Conservation (phyloP, 1,284 basidiomycete species). For the Caloboletus firmus region DNA sequence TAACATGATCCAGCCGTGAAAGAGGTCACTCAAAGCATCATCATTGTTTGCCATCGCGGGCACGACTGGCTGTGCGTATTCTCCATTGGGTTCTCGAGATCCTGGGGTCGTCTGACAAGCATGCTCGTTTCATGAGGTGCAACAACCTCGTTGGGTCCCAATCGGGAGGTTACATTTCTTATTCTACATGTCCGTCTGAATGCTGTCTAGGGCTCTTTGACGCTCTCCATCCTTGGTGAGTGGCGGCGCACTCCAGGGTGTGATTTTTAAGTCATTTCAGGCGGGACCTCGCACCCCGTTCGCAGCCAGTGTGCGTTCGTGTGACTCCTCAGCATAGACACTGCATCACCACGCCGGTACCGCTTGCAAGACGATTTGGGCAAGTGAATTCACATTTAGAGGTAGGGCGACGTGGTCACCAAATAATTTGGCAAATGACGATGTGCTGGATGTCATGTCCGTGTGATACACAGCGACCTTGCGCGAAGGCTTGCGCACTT, state of each 20-base stretch:
- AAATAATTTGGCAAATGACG: slow-evolving; percentile 1
- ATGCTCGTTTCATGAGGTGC: slow-evolving; percentile 23
- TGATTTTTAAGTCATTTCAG: slow-evolving; percentile 7
- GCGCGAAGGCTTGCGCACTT: slow-evolving; percentile 3
- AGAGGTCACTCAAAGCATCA: slow-evolving; percentile 10
- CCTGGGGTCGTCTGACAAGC: slow-evolving; percentile 15
- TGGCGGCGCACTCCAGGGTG: neutral
- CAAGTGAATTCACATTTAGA: slow-evolving; percentile 20
- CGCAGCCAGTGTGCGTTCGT: neutral
- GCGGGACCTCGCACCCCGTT: slow-evolving; percentile 5
- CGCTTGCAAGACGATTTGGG: slow-evolving; percentile 22
- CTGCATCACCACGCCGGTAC: slow-evolving; percentile 24
- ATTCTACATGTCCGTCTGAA: slow-evolving; percentile 1
- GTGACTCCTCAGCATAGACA: slow-evolving; percentile 1
- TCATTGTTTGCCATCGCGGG: slow-evolving; percentile 4
- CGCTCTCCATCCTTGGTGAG: neutral
- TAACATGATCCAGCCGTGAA: slow-evolving; percentile 13
- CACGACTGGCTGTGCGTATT: slow-evolving; percentile 25
- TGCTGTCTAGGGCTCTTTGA: neutral
- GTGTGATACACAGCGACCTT: slow-evolving; percentile 17
- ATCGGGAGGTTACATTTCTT: neutral
- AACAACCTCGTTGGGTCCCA: slow-evolving; percentile 12
- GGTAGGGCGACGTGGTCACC: slow-evolving; percentile 13
- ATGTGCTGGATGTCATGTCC: slow-evolving; percentile 32
- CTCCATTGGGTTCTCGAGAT: slow-evolving; percentile 22